These are phyloP conservation scores for Candolleomyces efflorescens DNA, from an alignment of 768 basidiomycete species.

Conservation along the genomic window DNA sequence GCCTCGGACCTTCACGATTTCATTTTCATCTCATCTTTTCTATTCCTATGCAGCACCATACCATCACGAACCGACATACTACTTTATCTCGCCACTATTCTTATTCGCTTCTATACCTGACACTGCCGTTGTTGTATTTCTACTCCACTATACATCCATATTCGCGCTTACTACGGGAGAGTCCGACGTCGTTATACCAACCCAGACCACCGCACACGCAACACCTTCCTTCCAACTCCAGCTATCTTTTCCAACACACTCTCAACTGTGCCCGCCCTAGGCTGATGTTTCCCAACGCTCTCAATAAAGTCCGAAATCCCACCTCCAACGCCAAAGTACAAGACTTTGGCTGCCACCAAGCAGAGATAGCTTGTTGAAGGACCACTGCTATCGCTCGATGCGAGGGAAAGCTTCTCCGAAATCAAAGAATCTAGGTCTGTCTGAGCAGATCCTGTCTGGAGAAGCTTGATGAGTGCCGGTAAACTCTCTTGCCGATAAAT, in stretches of 20 bases:
- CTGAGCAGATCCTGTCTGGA: conserved; percentile 50
- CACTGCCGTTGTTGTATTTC: no score
- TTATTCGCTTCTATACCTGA: background rate
- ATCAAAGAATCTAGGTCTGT: conserved; percentile 15
- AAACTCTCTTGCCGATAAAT: conserved; percentile 76
- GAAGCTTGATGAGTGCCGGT: conserved; percentile 25
- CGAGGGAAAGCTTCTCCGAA: background rate
- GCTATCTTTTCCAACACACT: conserved; percentile 5
- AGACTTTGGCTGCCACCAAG: conserved; percentile 84
- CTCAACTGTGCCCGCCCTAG: conserved; percentile 21
- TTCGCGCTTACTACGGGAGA: no score
- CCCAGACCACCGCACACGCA: conserved; percentile 5
- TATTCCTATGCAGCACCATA: background rate
- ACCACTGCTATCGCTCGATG: background rate
- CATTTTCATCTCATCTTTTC: background rate
- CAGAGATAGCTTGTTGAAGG: conserved; percentile 36
- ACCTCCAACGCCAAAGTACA: conserved; percentile 96
- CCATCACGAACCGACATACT: background rate
- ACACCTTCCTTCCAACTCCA: conserved; percentile 5
- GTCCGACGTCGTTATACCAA: background rate
- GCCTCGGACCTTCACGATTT: background rate
- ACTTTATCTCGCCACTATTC: background rate
- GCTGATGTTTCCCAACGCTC: conserved; percentile 41
- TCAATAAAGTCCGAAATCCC: conserved; percentile 70
- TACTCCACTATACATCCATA: no score